phyloP scores from a whole-genome alignment of 2,329 filamentous ascomycete genomes.

The Fusarium papillatum region DNA sequence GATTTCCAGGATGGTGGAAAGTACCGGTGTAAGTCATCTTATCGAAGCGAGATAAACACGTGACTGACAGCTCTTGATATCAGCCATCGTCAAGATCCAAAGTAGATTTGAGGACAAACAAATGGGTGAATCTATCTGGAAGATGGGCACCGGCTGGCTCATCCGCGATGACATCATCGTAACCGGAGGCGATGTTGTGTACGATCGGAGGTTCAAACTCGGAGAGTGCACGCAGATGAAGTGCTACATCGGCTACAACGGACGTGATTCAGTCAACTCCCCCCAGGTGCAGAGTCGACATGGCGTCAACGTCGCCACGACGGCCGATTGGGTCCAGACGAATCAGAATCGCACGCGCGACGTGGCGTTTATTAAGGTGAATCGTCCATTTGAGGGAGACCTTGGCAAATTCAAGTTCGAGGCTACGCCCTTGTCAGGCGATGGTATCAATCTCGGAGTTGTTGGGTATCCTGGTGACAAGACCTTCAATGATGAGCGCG shows the following conservation, averaged over 20 bases:
- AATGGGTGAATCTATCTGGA: slow-evolving; percentile 18
- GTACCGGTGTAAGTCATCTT: too few species aligned
- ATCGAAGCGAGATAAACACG: too few species aligned
- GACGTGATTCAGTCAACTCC: slow-evolving; percentile 11
- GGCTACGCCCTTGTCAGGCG: slow-evolving; percentile 20
- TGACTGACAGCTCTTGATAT: too few species aligned
- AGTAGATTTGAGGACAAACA: slow-evolving; percentile 13
- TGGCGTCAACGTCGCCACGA: slow-evolving; percentile 24
- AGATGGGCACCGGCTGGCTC: slow-evolving; percentile 42
- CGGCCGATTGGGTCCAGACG: slow-evolving; percentile 35
- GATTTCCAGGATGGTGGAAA: slow-evolving; percentile 30
- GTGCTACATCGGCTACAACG: slow-evolving; percentile 52
- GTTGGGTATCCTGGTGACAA: slow-evolving; percentile 51
- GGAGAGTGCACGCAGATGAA: slow-evolving; percentile 44
- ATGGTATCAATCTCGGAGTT: slow-evolving; percentile 40
- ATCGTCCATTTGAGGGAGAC: slow-evolving; percentile 40
- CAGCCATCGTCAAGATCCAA: slow-evolving; percentile 39
- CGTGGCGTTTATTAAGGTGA: slow-evolving; percentile 44
- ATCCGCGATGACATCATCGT: slow-evolving; percentile 36
- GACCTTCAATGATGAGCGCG: slow-evolving; percentile 35
- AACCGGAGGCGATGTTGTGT: slow-evolving; percentile 41
- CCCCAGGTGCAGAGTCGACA: background rate
- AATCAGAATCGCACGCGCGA: slow-evolving; percentile 32
- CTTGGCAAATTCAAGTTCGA: slow-evolving; percentile 38
- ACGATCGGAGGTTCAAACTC: slow-evolving; percentile 34